These are phyloP conservation scores for Populus alba DNA, from an alignment of 345 rosid species.

Conservation along the genomic window DNA sequence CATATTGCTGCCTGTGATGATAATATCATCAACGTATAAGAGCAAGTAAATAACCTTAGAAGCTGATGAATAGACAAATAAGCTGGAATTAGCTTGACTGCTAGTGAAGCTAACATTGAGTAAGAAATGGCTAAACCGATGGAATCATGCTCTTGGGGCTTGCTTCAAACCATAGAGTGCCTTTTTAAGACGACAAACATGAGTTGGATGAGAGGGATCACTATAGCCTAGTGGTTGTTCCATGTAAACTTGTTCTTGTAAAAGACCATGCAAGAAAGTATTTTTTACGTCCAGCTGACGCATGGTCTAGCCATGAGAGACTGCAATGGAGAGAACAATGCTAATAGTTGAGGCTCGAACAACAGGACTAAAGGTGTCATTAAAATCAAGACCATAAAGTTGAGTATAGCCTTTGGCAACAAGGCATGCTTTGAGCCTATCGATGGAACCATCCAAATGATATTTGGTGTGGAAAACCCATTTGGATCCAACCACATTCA, in stretches of 20 bases:
- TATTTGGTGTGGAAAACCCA: conserved; percentile 12
- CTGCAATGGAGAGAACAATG: background rate
- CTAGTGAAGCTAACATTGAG: background rate
- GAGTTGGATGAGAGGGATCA: background rate
- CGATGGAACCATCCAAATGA: conserved; percentile 6
- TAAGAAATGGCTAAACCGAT: background rate
- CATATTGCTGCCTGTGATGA: background rate
- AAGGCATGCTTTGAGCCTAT: background rate
- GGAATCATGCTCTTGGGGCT: background rate
- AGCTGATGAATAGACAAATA: background rate
- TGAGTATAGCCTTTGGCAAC: conserved; percentile 7
- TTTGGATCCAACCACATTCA: conserved; percentile 7
- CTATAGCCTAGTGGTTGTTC: background rate
- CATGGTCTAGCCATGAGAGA: too few relatives aligned
- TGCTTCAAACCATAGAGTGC: background rate
- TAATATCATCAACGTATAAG: background rate
- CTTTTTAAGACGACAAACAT: background rate
- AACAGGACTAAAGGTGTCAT: conserved; percentile 8
- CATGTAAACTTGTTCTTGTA: background rate
- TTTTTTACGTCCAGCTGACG: background rate
- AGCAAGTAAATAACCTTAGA: background rate
- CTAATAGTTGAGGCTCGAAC: conserved; percentile 3
- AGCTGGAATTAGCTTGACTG: background rate
- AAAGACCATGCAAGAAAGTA: background rate
- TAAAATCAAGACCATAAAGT: conserved; percentile 1